Base-by-base conservation (phyloP, 257 asterid genomes). In the Agastache rugosa region DNA sequence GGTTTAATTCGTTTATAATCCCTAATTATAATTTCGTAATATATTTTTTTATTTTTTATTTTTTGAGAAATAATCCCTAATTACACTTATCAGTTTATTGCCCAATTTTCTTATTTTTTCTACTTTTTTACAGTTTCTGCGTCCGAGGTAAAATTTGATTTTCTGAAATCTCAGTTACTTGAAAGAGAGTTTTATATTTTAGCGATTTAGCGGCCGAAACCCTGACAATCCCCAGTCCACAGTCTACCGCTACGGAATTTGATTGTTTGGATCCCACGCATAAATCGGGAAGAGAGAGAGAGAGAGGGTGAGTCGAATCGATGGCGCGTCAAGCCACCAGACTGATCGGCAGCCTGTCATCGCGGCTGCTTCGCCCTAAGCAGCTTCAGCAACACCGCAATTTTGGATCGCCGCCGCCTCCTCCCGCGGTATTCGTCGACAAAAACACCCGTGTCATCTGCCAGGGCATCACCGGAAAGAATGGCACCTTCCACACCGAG, bases 381-480 rank as follows among this genome's bases (percentile, higher is more conserved):
- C 88, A 75, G 80, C 79, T 71, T 20, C 93, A 85, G 69, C 96
- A 93, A 56, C 82, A 71, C 67, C 97, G 97, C 74, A 86, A 83
- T 80, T 89, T 88, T 73, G 97, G 93, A 81, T 87, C 96, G 37
- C 90, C 95, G 51, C 93, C 96, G 5, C 95, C 95, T 9, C 83
- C 97, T n/a, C 96, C 97, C 1, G 96, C 92, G 39, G 93, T 92
- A 25, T 94, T 94, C 75, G 97, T 94, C 16, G 97, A 94, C 81
- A 92, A 94, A 81, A 92, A 94, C 86, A 94, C 98, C 47, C 93
- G 97, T 70, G 97, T 94, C 74, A 90, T 94, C 63, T 91, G 97
- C 81, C 98, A 94, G 74, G 97, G 99, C 1, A 92, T 94, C 84
- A 92, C 97, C 31, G 99, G 99, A 8, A 94, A 94, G 88, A 94